Conservation (phyloP, 1,139 yeast species). For the Hanseniaspora gamundiae region DNA sequence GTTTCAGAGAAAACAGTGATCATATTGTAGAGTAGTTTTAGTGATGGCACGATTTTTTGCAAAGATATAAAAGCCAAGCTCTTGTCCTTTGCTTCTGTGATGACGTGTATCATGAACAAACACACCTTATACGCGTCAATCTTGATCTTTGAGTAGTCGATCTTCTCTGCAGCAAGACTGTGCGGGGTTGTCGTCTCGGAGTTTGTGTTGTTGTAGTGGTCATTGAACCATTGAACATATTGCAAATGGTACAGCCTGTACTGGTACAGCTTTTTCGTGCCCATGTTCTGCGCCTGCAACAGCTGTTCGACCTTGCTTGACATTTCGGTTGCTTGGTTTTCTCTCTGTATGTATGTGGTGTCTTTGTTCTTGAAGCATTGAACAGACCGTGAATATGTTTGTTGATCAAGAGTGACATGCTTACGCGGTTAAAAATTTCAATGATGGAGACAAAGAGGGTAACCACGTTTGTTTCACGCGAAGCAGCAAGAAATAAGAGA, state of each 20-base stretch:
- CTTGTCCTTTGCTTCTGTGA: background rate
- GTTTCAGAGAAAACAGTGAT: background rate
- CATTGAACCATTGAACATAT: conserved; percentile 18
- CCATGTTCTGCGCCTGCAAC: conserved; percentile 8
- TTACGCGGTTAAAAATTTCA: too few species aligned
- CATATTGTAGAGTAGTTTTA: background rate
- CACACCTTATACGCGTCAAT: background rate
- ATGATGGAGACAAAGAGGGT: too few species aligned
- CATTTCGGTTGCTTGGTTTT: too few species aligned
- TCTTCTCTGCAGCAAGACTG: too few species aligned
- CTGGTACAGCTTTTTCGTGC: conserved; percentile 19
- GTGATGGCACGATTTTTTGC: background rate
- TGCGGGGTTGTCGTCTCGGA: too few species aligned
- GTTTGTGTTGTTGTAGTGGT: background rate
- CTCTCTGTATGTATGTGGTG: too few species aligned
- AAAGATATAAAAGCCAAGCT: background rate
- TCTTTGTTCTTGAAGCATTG: too few species aligned
- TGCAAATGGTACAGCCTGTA: conserved; percentile 18
- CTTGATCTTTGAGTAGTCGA: background rate
- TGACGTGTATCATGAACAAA: background rate
- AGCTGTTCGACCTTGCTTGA: background rate
- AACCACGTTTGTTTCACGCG: too few species aligned
- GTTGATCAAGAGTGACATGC: too few species aligned
- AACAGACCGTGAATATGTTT: too few species aligned
- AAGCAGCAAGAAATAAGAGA: too few species aligned